A percentile compares a stretch with the other conserved stretches of the same genome.
Evolutionary conservation across 805 yeast genomes (phyloP).

Genomic region (Lachancea dasiensis): DNA sequence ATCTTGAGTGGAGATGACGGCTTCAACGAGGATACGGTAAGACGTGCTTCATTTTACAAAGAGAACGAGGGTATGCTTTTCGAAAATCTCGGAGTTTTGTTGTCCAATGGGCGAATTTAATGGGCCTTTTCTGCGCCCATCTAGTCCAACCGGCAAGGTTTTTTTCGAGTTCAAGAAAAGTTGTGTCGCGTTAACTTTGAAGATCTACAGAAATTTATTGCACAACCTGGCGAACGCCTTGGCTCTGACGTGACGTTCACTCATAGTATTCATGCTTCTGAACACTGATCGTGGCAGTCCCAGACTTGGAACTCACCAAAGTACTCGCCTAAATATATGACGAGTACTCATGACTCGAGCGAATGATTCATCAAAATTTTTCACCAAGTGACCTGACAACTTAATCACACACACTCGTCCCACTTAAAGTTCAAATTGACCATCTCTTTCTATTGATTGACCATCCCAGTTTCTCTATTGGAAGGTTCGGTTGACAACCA

Average conservation of each 20-base stretch:
- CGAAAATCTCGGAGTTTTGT: slow-evolving; percentile 71
- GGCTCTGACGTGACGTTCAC: no score
- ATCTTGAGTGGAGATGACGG: slow-evolving; percentile 87
- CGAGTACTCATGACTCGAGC: not conserved
- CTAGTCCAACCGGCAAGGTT: not conserved
- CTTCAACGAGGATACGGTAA: slow-evolving; percentile 79
- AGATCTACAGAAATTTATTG: no score
- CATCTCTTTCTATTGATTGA: not conserved
- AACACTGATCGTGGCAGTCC: not conserved
- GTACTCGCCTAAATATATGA: slow-evolving; percentile 1
- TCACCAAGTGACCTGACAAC: slow-evolving; percentile 2
- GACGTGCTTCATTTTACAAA: slow-evolving; percentile 72
- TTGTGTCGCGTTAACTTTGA: no score
- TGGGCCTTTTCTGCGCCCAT: no score
- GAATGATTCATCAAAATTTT: slow-evolving; percentile 7
- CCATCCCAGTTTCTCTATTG: not conserved
- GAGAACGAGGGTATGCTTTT: slow-evolving; percentile 63
- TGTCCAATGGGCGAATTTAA: slow-evolving; percentile 38
- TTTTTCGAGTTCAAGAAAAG: not conserved
- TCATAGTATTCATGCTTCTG: no score
- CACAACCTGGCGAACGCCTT: no score
- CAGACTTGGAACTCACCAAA: no score
- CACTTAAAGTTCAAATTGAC: no score
- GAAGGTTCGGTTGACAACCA: not conserved
- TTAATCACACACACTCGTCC: not conserved